Evolutionary conservation across 78 protist genomes (phyloP), one percentile per base, ranked within the genome.

Genomic region (Dictyostelium brefeldianum): DNA sequence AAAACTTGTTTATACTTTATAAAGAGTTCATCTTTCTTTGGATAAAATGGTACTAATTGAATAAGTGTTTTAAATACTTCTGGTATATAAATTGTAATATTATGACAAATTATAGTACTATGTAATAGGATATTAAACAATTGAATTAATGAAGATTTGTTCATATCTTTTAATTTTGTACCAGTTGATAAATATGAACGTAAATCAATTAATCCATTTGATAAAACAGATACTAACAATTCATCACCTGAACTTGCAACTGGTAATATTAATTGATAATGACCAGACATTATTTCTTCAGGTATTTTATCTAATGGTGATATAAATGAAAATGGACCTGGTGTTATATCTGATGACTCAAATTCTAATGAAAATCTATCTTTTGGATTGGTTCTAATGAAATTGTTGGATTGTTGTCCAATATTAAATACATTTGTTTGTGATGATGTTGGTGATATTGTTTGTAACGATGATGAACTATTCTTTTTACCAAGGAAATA

Each of bases 191-290:
- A 25, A 73, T 71, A 62, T 0, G 75, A 36, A 75, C 84, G 78
- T 36, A 70, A 59, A 18, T 87, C 93, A n/a, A 54, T 17, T 20
- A 87, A 48, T 27, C 81, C 71, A 17, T n/a, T 27, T 2, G 80
- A 62, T 10, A 87, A 73, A 1, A 71, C 51, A 3, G 84, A 22
- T 47, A 87, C 83, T 1, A 78, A 36, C 56, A 77, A 12, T 12
- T 87, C 93, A 50, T 87, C 93, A 47, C 93, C 93, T 53, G 67
- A 77, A 14, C 84, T 29, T 5, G 93, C 81, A 25, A 87, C 48
- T 27, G 81, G 80, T 64, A 62, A 25, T 43, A 87, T 87, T 0
- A 77, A 65, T 27, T 87, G 84, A 77, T 87, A 87, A 20, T 87
- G 48, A 17, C 93, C 93, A 41, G 70, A 57, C 50, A 46, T 36